Percentiles rank a stretch among this genome's conserved stretches.
Evolutionary conservation across 768 basidiomycete genomes (phyloP).

Genomic region (Daedaleopsis sinensis): DNA sequence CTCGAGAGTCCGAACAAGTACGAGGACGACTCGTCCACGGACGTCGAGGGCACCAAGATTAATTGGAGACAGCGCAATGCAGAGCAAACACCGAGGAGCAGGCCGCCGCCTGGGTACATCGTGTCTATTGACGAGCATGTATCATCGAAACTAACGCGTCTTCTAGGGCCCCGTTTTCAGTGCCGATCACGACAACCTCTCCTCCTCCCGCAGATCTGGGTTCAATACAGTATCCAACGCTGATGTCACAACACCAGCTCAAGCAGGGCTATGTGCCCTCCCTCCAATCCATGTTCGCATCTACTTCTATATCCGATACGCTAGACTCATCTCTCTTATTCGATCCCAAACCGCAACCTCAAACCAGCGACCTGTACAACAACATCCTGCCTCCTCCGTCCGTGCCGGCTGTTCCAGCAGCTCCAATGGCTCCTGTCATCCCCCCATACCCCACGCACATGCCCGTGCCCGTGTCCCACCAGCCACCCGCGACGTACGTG

Average conservation of each 20-base stretch:
- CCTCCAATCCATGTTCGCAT: constrained; percentile 69
- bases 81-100: constrained; percentile 29
- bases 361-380: constrained; percentile 19
- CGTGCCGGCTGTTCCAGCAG: neutral
- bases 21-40: constrained; percentile 50
- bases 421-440: constrained; percentile 23
- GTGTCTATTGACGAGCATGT: neutral
- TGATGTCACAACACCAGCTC: constrained; percentile 82
- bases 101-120: constrained; percentile 23
- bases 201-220: constrained; percentile 56
- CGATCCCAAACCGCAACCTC: constrained; percentile 30
- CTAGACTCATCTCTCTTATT: constrained; percentile 50
- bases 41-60: constrained; percentile 38
- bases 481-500: constrained; percentile 13
- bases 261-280: constrained; percentile 80
- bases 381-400: constrained; percentile 41
- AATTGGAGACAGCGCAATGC: constrained; percentile 16
- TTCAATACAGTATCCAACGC: constrained; percentile 60
- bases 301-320: constrained; percentile 29
- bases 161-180: constrained; percentile 43
- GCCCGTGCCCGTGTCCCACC: constrained; percentile 19
- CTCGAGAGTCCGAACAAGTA: constrained; percentile 63
- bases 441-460: constrained; percentile 24
- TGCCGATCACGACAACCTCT: constrained; percentile 73
- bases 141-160: neutral